Base-by-base conservation (phyloP, 2,329 filamentous ascomycete genomes). In the Stachybotrys chlorohalonatus region DNA sequence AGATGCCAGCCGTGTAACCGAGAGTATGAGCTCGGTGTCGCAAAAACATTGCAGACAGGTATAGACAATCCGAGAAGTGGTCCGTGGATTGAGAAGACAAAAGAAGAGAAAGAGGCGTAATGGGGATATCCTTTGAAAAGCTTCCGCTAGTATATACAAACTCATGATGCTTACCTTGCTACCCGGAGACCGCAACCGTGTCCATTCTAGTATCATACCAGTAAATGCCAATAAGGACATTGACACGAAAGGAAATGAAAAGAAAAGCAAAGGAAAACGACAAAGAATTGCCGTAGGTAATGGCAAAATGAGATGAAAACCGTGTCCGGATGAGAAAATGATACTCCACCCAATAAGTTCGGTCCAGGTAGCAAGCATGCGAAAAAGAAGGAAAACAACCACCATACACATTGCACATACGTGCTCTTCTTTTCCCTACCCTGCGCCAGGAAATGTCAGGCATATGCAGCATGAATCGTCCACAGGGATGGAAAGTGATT, bases 81-180 rank as follows among this genome's bases (percentile, higher is more conserved):
- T 42, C 36, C 36, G 13, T 9, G 36, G 13, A 13, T 9, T 3
- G 13, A 42, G 13, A 13, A 42, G 13, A 42, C 9, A 42, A 42
- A 42, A 42, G 36, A 42, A 42, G 36, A 42, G 13, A 13, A 42
- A 42, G 13, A 42, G 13, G 55, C 57, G 58, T 47, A 58, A 54
- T 53, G 57, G 56, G 62, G 59, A 61, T 58, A 62, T 64, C 64
- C 67, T 66, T 73, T 73, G 65, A 68, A 71, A 59, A 63, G 62
- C 68, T 66, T 71, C 75, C 71, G 71, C 68, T 69, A 69, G 71
- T 76, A 79, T 77, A 74, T 78, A 79, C 76, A 79, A 73, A 73
- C 72, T 73, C 69, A 67, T 68, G 68, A 64, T 63, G 73, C 76
- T 78, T 71, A 79, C 76, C 76, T 75, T 72, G 75, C 76, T 79